A percentile compares a stretch with the other conserved stretches of the same genome.
Conservation (phyloP, 2,329 filamentous ascomycete genomes). For the Colletotrichum sp. region DNA sequence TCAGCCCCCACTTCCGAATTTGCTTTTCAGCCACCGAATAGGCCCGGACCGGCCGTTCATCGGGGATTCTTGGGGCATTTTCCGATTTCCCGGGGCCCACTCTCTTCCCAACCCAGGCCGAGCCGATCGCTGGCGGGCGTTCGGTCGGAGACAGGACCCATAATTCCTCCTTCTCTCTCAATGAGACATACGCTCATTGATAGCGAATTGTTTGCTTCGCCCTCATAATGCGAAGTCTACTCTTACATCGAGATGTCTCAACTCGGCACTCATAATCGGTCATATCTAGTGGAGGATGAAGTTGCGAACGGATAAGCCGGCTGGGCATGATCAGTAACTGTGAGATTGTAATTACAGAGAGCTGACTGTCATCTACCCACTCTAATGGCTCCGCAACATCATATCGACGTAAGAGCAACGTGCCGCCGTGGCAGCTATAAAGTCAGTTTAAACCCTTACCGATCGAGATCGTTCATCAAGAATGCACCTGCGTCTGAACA, state of each 20-base stretch:
- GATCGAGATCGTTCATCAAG: rapidly evolving
- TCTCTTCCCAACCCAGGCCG: neutral
- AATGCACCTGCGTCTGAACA: neutral
- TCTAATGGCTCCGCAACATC: neutral
- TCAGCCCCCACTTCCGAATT: neutral
- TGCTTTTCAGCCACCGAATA: neutral
- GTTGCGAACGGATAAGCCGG: neutral
- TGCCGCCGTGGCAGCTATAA: neutral
- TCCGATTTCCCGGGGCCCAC: neutral
- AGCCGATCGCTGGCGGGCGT: neutral
- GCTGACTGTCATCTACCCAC: neutral
- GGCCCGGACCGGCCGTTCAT: neutral
- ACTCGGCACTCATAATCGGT: neutral
- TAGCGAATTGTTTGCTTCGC: neutral
- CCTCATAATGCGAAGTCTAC: neutral
- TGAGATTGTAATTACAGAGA: neutral
- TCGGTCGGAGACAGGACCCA: neutral
- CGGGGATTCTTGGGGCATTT: neutral
- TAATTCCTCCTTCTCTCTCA: neutral
- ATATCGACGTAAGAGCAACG: neutral
- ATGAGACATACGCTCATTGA: neutral
- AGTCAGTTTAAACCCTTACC: rapidly evolving
- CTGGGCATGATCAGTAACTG: neutral
- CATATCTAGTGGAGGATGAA: neutral
- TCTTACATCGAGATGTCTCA: neutral